Evolutionary conservation across 2,329 filamentous ascomycete genomes (phyloP), one percentile per base, ranked within the genome.

Genomic region (Plectosphaerella cucumerina): DNA sequence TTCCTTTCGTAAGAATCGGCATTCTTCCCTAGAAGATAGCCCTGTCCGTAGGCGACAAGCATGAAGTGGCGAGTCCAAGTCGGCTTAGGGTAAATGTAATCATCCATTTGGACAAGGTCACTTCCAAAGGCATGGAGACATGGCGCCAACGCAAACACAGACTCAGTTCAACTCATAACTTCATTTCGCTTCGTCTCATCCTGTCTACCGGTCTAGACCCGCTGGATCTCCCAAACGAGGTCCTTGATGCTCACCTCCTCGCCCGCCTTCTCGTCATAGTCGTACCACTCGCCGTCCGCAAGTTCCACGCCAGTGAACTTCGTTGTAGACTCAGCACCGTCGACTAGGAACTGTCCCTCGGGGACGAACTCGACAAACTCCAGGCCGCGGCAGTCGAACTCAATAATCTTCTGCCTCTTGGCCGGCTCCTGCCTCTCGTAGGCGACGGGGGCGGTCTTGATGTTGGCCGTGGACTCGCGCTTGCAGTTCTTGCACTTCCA

Each of bases 401-500:
- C 88, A 51, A 99, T 78, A 52, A 99, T 82, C 60, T 89, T 91
- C 65, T 89, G 84, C 23, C 77, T 70, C 67, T 88, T 94, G 18
- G 89, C 77, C 10, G 89, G 88, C 53, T 89, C 87, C 12, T 73
- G 70, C 52, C 86, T 84, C 56, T 82, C 75, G 60, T 97, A 97
- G 1, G 86, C 64, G 33, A 78, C 79, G 0, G 94, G 90, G 0
- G 84, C 77, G 12, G 84, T 78, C 63, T 86, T 87, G 71, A 99
- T 91, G 37, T 84, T 87, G 50, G 93, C 93, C 31, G 91, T 91
- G 17, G 90, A 90, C 67, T 94, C 89, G 68, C 89, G 80, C 89
- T 94, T 95, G 85, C 94, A 99, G 66, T 94, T 93, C 72, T 95
- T 96, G 80, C 94, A 99, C 69, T 85, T 92, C 93, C 94, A 99